Evolutionary conservation across 73 alveolate species (phyloP), one percentile per base, ranked within the genome.

Genomic region (Halteria grandinella): DNA sequence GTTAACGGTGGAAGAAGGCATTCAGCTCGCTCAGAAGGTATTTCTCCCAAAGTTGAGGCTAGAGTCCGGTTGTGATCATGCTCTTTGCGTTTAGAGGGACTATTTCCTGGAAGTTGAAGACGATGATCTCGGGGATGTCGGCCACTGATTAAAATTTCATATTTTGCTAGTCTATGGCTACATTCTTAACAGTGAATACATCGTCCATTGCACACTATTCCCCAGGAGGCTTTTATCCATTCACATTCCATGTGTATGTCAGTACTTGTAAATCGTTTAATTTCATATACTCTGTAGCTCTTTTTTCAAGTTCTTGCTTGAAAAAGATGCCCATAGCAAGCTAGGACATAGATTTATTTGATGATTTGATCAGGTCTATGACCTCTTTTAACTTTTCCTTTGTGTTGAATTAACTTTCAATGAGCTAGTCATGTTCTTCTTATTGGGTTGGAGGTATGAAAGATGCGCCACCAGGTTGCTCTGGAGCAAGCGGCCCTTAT

Each of bases 171-270:
- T 66, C 80, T 27, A 66, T 45, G 32, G 43, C 43, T 0, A 47
- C 53, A 47, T 66, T 66, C 17, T 57, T 41, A 18, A 66, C 80
- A 5, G 66, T 44, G 80, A 66, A 66, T 1, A 66, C 32, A 21
- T 66, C 80, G 25, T 66, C 66, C 1, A 66, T 45, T 5, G 43
- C 80, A 44, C n/a, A n/a, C n/a, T n/a, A n/a, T n/a, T 66, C 80
- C 23, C 80, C 39, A 18, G 80, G 80, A 6, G 80, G 80, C 69
- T 66, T 66, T 33, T 66, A 44, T 8, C 80, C 80, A 66, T 66
- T 66, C 6, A 66, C 52, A 45, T 66, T 66, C 80, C 80, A 66
- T 12, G 80, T 44, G 5, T 45, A 52, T 5, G 47, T 57, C 23
- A 66, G 47, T 28, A 66, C 47, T 31, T 66, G 43, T 18, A 66